Conservation (phyloP, 306 rosid species). For the Oemleria cerasiformis region DNA sequence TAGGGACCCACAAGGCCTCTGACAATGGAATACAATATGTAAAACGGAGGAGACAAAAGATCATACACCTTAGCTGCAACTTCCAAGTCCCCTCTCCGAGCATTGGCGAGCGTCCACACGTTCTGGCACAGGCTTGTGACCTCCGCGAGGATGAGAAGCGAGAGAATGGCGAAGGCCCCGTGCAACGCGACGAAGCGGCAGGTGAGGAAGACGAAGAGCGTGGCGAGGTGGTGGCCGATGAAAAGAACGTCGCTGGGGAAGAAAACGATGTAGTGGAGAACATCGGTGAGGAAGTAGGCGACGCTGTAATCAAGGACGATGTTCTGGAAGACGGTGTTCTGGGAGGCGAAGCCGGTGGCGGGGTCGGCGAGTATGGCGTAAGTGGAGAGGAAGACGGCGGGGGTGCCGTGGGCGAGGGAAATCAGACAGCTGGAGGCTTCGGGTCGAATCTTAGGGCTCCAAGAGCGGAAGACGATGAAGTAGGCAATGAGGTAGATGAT, state of each 20-base stretch:
- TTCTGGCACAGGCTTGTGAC: conserved; percentile 80
- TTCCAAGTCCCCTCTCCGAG: conserved; percentile 39
- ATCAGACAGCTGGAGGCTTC: conserved; percentile 79
- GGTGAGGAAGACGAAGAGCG: conserved; percentile 81
- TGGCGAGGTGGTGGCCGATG: conserved; percentile 82
- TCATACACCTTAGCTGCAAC: conserved; percentile 48
- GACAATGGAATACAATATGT: conserved; percentile 45
- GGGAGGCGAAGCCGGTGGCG: conserved; percentile 48
- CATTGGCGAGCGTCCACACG: conserved; percentile 70
- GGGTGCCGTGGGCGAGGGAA: conserved; percentile 79
- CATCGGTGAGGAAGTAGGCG: conserved; percentile 80
- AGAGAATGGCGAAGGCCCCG: conserved; percentile 67
- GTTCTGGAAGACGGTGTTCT: conserved; percentile 51
- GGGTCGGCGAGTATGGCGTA: conserved; percentile 45
- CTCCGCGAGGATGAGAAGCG: conserved; percentile 72
- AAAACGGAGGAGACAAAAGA: conserved; percentile 66
- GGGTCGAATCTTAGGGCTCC: conserved; percentile 76
- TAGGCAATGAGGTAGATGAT: conserved; percentile 49
- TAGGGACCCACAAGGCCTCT: conserved; percentile 73
- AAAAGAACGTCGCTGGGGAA: conserved; percentile 69
- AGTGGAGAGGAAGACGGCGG: conserved; percentile 57
- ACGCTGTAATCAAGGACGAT: conserved; percentile 76
- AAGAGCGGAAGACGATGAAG: conserved; percentile 55
- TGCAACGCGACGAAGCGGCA: conserved; percentile 70
- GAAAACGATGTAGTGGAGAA: conserved; percentile 68